Base-by-base conservation (phyloP, 148 eudicot genomes). In the Diospyros kaki region DNA sequence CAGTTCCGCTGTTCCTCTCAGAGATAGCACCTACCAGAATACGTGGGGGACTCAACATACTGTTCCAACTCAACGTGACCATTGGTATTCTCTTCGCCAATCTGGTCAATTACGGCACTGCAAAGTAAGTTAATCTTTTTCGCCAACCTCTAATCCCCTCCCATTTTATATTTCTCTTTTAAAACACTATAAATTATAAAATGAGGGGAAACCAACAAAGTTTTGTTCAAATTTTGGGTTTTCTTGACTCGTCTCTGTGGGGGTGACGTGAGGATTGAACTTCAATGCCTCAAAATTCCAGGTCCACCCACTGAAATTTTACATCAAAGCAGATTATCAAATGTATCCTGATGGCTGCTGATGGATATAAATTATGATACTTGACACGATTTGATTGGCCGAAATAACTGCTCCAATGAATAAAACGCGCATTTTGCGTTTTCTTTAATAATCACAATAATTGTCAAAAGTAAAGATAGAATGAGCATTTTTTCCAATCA, bases 1-100 rank as follows among this genome's bases (percentile, higher is more conserved):
- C 98, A 4, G 98, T 96, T 71, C 99, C 99, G 4, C 63, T 96
- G 72, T 96, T 89, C 52, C 81, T 96, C 51, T 92, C 99, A 50
- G 98, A 96, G 81, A 93, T 96, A 42, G 99, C 99, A 61, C 98
- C 99, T 1, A 89, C 97, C 11, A 86, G 87, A 76, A 89, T 86
- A 11, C 84, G 99, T 18, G 99, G 99, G 72, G 98, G 82, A 6
- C 89, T 96, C 4, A 95, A 96, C 83, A 89, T 96, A 56, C 69
- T 93, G 58, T 96, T 96, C 85, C 99, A 93, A 58, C 91, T 95
- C 44, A 88, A 85, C 17, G 84, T 91, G 77, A 96, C 99, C 40
- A 84, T 96, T 50, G 99, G 99, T 71, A 93, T 93, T 78, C 94
- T 96, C 14, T 85, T 91, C 38, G 99, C 98, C 59, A 84, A 85